These are phyloP conservation scores for Colletotrichum sp. DNA, from an alignment of 2,329 filamentous ascomycete species.

Conservation along the genomic window DNA sequence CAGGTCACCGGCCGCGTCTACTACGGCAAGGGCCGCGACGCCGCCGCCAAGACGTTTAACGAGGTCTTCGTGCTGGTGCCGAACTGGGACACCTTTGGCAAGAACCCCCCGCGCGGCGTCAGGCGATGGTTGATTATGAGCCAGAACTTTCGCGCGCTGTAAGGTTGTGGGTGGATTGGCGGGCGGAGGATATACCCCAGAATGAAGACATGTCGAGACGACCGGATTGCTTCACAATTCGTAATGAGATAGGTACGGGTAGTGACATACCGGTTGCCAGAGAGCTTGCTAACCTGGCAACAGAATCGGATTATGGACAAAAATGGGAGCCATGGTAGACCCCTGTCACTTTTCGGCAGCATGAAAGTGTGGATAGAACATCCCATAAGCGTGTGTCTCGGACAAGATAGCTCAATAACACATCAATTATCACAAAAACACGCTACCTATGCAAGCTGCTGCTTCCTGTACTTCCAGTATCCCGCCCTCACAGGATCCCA, in stretches of 20 bases:
- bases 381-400: neutral
- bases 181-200: neutral
- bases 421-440: neutral
- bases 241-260: neutral
- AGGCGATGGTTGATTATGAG: conserved; percentile 72
- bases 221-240: neutral
- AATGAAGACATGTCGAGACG: neutral
- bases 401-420: neutral
- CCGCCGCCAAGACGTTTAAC: conserved; percentile 73
- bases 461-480: conserved; percentile 78
- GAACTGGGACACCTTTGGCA: conserved; percentile 65
- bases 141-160: conserved; percentile 71
- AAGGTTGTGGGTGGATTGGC: conserved; percentile 14
- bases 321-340: rapidly evolving
- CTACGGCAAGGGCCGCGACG: conserved; percentile 68
- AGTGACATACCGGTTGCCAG: neutral
- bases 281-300: neutral
- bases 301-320: neutral
- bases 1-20: conserved; percentile 75
- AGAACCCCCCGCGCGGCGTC: conserved; percentile 56
- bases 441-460: conserved; percentile 22
- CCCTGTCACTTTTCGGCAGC: neutral
- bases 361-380: neutral
- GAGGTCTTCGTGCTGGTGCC: conserved; percentile 85
- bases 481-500: conserved; percentile 92